A percentile compares a stretch with the other conserved stretches of the same genome.
These are phyloP conservation scores for Volvox africanus DNA, from an alignment of 139 green algal species.

Conservation along the genomic window DNA sequence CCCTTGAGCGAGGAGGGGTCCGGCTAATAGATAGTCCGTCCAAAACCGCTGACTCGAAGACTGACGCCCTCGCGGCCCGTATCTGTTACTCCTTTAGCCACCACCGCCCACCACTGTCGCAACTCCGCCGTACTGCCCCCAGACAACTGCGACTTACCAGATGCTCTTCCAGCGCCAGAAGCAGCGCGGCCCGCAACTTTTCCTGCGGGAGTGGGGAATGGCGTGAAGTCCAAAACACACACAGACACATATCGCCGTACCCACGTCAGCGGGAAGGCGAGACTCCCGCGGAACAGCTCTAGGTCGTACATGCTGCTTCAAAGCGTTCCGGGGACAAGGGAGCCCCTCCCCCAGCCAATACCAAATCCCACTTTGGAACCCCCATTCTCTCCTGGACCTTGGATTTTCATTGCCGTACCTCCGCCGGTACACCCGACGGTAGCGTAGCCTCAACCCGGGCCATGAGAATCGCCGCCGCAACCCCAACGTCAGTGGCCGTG, in stretches of 20 bases:
- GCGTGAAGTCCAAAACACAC: too few relatives aligned
- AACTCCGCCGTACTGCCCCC: not conserved
- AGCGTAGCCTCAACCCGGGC: constrained; percentile 51
- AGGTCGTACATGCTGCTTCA: too few relatives aligned
- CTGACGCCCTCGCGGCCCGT: too few relatives aligned
- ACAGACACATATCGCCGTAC: too few relatives aligned
- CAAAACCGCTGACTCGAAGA: too few relatives aligned
- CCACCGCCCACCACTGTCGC: too few relatives aligned
- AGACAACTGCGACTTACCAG: constrained; percentile 44
- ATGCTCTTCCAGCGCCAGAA: constrained; percentile 57
- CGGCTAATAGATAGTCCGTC: too few relatives aligned
- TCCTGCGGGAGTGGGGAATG: not conserved
- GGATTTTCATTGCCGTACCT: not conserved
- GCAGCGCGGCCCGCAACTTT: constrained; percentile 51
- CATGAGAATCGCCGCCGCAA: constrained; percentile 51
- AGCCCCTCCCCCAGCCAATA: not conserved
- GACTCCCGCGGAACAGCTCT: too few relatives aligned
- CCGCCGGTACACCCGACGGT: not conserved
- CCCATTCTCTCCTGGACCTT: not conserved
- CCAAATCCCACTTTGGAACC: not conserved
- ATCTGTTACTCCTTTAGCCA: too few relatives aligned
- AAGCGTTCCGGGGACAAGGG: too few relatives aligned
- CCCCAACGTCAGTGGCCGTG: not conserved
- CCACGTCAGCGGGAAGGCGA: too few relatives aligned
- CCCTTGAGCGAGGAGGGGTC: too few relatives aligned